phyloP scores from a whole-genome alignment of 345 rosid species.

The Eucalyptus camaldulensis region DNA sequence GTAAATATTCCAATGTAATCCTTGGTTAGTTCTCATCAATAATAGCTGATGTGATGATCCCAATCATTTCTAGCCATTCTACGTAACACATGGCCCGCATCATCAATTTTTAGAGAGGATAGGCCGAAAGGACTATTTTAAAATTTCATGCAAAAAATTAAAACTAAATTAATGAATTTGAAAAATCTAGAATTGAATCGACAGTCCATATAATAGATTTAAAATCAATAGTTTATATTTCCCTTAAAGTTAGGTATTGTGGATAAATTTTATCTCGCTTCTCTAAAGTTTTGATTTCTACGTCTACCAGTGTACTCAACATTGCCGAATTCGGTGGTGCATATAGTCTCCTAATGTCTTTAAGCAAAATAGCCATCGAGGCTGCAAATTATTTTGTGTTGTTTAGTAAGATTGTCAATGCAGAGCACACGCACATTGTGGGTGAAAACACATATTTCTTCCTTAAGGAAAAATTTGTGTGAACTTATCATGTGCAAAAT shows the following conservation, averaged over 20 bases:
- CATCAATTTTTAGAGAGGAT: rapidly evolving
- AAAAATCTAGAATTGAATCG: neutral
- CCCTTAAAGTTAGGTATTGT: neutral
- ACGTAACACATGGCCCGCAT: rapidly evolving
- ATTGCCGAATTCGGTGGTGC: neutral
- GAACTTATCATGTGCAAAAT: neutral
- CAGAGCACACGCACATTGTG: neutral
- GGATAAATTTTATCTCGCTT: neutral
- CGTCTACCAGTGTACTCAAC: rapidly evolving
- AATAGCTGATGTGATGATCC: rapidly evolving
- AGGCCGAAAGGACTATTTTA: neutral
- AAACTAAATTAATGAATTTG: neutral
- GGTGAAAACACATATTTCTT: neutral
- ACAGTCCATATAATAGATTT: too few relatives aligned
- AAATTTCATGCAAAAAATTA: neutral
- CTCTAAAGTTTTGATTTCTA: neutral
- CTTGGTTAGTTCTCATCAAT: rapidly evolving
- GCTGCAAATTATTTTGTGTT: neutral
- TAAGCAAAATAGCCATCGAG: neutral
- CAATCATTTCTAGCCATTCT: neutral
- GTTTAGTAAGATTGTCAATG: neutral
- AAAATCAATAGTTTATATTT: neutral
- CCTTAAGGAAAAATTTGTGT: neutral
- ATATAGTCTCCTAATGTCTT: neutral
- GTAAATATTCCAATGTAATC: neutral